Base-by-base conservation (phyloP, 2,329 filamentous ascomycete species). In the Sphaceloma murrayae region DNA sequence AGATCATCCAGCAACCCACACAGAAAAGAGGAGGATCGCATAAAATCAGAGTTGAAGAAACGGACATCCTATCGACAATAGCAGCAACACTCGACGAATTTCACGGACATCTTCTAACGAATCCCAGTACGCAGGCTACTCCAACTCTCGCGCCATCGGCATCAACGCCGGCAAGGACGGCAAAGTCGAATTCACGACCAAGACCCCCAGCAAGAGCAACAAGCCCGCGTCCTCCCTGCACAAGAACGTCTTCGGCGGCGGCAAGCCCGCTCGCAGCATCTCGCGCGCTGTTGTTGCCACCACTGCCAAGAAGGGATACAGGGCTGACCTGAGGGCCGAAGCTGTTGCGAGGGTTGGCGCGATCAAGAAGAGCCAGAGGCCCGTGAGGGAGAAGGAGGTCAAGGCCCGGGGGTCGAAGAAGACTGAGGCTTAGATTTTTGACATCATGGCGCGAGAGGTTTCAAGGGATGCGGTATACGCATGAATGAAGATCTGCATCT, bases 321-420 rank as follows among this genome's bases (percentile, higher is more conserved):
- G 69, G 51, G 53, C 63, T 33, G 69, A 73, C 57, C 62, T 73
- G 51, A 64, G 68, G 55, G 58, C 62, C 50, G 67, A 69, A 60
- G 88, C 89, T 58, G 80, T 96, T 61, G 73, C 86, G 68, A 85
- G 91, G 62, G 86, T 83, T 63, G 87, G 81, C 60, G 86, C 87
- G 60, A 77, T 94, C 73, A 83, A 81, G 67, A 73, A 74, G 61
- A 79, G 82, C 58, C 83, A 93, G 77, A 75, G 74, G 64, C 70
- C 80, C 56, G 78, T 81, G 69, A 93, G 93, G 80, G 74, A 81
- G 50, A 68, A 71, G 52, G 40, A 40, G 13, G 77, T 77, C 58
- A 78, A 80, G 69, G 63, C 67, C 61, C 93, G 94, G 79, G 73
- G 73, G 56, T 85, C 84, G 60, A 75, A 75, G 71, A 81, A 83